Conservation (phyloP, 495 filamentous ascomycete species). For the Mytilinidion resinicola region DNA sequence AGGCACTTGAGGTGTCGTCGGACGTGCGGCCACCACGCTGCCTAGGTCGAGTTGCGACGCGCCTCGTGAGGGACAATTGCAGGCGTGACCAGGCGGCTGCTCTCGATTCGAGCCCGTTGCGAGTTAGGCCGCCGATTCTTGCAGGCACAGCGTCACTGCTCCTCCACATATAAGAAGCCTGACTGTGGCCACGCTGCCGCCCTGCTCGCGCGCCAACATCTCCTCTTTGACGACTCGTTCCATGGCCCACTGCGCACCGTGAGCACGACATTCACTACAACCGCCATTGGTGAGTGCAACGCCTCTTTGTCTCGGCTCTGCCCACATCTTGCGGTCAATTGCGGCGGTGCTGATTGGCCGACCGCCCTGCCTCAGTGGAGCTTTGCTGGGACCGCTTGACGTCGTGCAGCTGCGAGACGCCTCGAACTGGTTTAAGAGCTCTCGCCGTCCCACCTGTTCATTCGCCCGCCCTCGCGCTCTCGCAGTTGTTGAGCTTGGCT, state of each 20-base stretch:
- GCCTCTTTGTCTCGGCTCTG: background rate
- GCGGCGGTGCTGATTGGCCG: slow-evolving; percentile 15
- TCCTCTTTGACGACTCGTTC: too few species aligned
- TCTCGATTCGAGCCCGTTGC: too few species aligned
- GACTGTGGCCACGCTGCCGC: background rate
- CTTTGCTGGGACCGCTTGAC: background rate
- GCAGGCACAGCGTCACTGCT: background rate
- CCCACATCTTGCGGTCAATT: slow-evolving; percentile 14
- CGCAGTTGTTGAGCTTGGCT: background rate
- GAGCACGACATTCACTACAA: background rate
- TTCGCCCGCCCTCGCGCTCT: slow-evolving; percentile 6
- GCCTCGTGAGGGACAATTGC: too few species aligned
- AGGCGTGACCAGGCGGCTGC: too few species aligned
- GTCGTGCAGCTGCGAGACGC: background rate
- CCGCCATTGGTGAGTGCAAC: slow-evolving; percentile 3
- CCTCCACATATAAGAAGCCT: background rate
- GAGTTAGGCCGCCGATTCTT: too few species aligned
- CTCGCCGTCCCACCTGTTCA: background rate
- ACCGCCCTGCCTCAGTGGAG: background rate
- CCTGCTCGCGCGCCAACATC: too few species aligned
- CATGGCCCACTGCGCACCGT: too few species aligned
- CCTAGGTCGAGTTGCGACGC: too few species aligned
- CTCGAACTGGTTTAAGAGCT: background rate
- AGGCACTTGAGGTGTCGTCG: too few species aligned
- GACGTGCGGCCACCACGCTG: too few species aligned